Evolutionary conservation across 805 yeast species (phyloP), one percentile per base, ranked within the genome.

Genomic region (Nakazawaea wyomingensis): DNA sequence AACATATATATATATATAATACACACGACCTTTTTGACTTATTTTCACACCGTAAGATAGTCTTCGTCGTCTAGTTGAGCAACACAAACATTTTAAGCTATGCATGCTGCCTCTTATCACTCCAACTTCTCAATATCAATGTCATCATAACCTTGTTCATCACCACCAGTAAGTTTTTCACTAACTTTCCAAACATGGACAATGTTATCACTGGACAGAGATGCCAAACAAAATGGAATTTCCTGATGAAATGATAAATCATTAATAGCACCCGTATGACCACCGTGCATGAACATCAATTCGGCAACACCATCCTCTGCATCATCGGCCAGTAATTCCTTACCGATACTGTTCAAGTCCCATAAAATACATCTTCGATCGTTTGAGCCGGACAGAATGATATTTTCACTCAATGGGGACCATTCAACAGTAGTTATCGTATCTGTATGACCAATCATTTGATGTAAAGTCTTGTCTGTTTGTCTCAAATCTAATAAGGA

Each of bases 251-350:
- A 80, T 27, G 80, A 73, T 50, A 85, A 68, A 57, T 85, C 95
- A 34, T 81, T 79, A 14, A 85, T 81, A 5, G 82, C 71, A 14
- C 87, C 82, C 16, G 89, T 81, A 56, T 88, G 96, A 17, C 96
- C 96, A 30, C 95, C 95, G 57, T 88, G 96, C 82, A 88, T 84
- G 89, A 87, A 84, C 53, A 87, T 68, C 28, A 88, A 63, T 59
- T 88, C 96, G 4, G 96, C 91, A 21, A 84, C 84, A 31, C 95
- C 96, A 54, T 88, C 96, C 50, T 85, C 95, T 24, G 88, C 85
- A 56, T 88, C 96, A 51, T 87, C 96, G 51, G 80, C 89, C 11
- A 72, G 72, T 59, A 86, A 95, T 55, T 87, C 96, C 49, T 80
- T 85, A 4, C 96, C 96, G 29, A 88, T 82, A 51, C 76, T 80